Evolutionary conservation across 164 flowering plant genomes (phyloP).

Genomic region (Warburgia ugandensis): DNA sequence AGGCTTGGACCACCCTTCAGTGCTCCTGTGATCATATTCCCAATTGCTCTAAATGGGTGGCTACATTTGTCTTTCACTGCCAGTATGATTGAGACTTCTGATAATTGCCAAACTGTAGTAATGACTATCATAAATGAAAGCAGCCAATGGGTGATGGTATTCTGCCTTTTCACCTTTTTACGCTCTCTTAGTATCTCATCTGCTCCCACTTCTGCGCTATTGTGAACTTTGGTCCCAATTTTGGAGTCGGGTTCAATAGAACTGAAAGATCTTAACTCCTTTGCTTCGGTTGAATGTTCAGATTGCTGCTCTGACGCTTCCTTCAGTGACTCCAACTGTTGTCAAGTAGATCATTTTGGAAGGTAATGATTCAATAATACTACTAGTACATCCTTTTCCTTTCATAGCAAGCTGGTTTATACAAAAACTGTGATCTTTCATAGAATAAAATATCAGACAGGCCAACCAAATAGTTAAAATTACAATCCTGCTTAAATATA

Average conservation of each 20-base stretch:
- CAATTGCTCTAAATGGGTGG: constrained; percentile 50
- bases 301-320: neutral
- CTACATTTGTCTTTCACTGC: constrained; percentile 40
- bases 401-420: too few relatives aligned
- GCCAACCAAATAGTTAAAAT: too few relatives aligned
- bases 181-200: constrained; percentile 59
- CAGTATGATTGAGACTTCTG: constrained; percentile 57
- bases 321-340: constrained; percentile 2
- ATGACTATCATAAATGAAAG: constrained; percentile 55
- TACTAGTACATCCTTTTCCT: too few relatives aligned
- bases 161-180: constrained; percentile 57
- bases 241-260: too few relatives aligned
- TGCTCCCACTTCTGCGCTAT: constrained; percentile 2
- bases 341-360: too few relatives aligned
- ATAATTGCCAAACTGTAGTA: constrained; percentile 62
- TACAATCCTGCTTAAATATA: too few relatives aligned
- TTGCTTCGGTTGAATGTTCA: neutral
- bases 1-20: constrained; percentile 11
- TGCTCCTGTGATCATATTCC: constrained; percentile 28
- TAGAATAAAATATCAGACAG: too few relatives aligned
- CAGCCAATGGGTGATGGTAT: constrained; percentile 56
- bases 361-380: too few relatives aligned
- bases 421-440: too few relatives aligned
- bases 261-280: too few relatives aligned
- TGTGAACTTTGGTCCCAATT: neutral